A percentile compares a stretch with the other conserved stretches of the same genome.
Evolutionary conservation across 345 rosid species (phyloP).

Genomic region (Clausena lansium): DNA sequence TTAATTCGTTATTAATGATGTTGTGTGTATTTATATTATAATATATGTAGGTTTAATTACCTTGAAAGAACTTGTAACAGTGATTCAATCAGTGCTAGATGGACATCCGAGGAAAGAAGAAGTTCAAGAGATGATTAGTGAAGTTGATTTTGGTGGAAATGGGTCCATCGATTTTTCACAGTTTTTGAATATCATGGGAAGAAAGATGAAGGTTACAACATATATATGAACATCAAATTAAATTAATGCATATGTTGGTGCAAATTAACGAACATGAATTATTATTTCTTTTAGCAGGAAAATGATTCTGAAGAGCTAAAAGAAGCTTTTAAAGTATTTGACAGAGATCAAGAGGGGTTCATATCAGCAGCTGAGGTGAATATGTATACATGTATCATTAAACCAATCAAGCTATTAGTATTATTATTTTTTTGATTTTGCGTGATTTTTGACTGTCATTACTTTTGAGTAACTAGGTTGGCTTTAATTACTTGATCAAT

Average conservation of each 20-base stretch:
- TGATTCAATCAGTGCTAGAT: slow-evolving; percentile 35
- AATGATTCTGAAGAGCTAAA: slow-evolving; percentile 46
- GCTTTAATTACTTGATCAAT: background rate
- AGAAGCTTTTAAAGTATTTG: slow-evolving; percentile 71
- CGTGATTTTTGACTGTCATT: no score
- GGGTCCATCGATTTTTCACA: slow-evolving; percentile 37
- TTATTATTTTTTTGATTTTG: no score
- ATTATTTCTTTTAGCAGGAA: slow-evolving; percentile 29
- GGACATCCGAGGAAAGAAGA: slow-evolving; percentile 46
- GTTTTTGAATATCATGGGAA: slow-evolving; percentile 47
- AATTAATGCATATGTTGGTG: no score
- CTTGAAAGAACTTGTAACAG: slow-evolving; percentile 37
- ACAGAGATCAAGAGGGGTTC: slow-evolving; percentile 62
- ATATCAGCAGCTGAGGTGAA: slow-evolving; percentile 58
- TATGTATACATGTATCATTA: no score
- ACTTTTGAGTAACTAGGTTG: background rate
- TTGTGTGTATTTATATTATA: background rate
- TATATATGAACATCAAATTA: no score
- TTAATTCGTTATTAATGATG: background rate
- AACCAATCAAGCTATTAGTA: no score
- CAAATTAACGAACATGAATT: no score
- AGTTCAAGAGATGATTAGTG: slow-evolving; percentile 43
- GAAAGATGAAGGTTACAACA: slow-evolving; percentile 39
- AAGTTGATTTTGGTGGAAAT: slow-evolving; percentile 37
- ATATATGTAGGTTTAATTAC: slow-evolving; percentile 40